These are phyloP conservation scores for Brettanomyces sp. DNA, from an alignment of 805 yeast genomes.

Conservation along the genomic window DNA sequence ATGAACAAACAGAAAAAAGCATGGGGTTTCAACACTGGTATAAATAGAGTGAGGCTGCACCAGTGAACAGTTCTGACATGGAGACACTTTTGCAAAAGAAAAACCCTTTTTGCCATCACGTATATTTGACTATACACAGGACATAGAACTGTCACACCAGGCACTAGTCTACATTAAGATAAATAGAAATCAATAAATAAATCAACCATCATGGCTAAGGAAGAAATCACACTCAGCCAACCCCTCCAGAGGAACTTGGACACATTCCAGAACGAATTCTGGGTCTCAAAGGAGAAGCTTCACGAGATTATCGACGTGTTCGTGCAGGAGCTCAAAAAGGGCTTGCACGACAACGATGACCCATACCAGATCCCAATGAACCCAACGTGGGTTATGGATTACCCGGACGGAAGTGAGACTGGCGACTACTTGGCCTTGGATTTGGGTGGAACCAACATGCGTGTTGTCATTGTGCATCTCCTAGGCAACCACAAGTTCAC, in stretches of 20 bases:
- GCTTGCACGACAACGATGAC: slow-evolving; percentile 39
- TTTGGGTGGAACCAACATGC: slow-evolving; percentile 54
- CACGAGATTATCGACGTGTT: slow-evolving; percentile 39
- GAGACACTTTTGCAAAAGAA: no score
- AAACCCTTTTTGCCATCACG: no score
- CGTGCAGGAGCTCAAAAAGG: slow-evolving; percentile 42
- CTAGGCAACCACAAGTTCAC: slow-evolving; percentile 80
- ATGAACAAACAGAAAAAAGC: no score
- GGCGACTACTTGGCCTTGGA: slow-evolving; percentile 54
- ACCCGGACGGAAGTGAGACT: slow-evolving; percentile 48
- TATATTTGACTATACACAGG: no score
- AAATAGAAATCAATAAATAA: no score
- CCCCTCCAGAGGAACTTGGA: slow-evolving; percentile 27
- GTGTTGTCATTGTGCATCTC: slow-evolving; percentile 40
- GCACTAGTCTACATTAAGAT: no score
- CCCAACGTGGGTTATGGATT: slow-evolving; percentile 51
- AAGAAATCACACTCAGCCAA: slow-evolving; percentile 4
- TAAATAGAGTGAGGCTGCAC: no score
- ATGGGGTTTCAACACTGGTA: no score
- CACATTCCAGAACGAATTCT: slow-evolving; percentile 29
- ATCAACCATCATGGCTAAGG: no score
- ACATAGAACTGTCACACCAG: no score
- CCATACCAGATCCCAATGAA: slow-evolving; percentile 49
- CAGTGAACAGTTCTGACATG: no score
- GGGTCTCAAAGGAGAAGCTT: slow-evolving; percentile 33